Percentiles rank a stretch among this genome's conserved stretches.
phyloP scores from a whole-genome alignment of 441 rosid genomes.

The Bocquillonia castaneifolia region DNA sequence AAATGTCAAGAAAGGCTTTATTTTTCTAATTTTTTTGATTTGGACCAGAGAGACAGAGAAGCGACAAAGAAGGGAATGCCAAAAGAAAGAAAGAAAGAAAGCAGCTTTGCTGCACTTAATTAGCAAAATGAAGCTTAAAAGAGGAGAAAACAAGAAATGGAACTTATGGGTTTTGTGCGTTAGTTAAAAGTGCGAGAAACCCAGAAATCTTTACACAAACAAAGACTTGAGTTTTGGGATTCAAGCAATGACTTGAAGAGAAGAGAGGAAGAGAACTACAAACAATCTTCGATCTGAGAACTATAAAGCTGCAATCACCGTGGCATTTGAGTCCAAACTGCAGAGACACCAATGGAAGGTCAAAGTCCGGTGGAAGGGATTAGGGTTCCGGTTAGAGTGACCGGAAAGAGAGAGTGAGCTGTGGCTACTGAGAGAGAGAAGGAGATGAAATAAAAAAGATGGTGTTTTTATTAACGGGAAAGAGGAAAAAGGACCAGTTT shows the following conservation, averaged over 20 bases:
- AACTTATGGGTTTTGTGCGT: not conserved
- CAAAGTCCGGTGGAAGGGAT: too few relatives aligned
- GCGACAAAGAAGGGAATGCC: too few relatives aligned
- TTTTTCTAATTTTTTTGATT: conserved; percentile 1
- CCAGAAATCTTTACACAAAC: not conserved
- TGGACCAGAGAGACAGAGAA: conserved; percentile 14
- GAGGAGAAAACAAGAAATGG: not conserved
- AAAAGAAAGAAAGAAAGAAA: too few relatives aligned
- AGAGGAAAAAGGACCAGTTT: conserved; percentile 16
- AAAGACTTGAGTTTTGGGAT: too few relatives aligned
- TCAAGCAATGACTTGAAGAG: not conserved
- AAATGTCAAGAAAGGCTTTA: not conserved
- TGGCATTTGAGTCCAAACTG: not conserved
- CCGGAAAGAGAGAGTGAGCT: conserved; percentile 13
- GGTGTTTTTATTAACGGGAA: conserved; percentile 32
- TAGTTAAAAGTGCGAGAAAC: not conserved
- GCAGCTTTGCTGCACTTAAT: not conserved
- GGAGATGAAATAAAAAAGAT: conserved; percentile 20
- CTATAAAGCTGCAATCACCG: conserved; percentile 1
- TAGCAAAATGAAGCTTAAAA: not conserved
- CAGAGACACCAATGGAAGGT: not conserved
- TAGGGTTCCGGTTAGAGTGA: conserved; percentile 14
- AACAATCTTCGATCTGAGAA: conserved; percentile 9
- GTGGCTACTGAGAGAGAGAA: not conserved
- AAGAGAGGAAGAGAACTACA: not conserved